Conservation (phyloP, 2,329 filamentous ascomycete species). For the Zalaria sp. region DNA sequence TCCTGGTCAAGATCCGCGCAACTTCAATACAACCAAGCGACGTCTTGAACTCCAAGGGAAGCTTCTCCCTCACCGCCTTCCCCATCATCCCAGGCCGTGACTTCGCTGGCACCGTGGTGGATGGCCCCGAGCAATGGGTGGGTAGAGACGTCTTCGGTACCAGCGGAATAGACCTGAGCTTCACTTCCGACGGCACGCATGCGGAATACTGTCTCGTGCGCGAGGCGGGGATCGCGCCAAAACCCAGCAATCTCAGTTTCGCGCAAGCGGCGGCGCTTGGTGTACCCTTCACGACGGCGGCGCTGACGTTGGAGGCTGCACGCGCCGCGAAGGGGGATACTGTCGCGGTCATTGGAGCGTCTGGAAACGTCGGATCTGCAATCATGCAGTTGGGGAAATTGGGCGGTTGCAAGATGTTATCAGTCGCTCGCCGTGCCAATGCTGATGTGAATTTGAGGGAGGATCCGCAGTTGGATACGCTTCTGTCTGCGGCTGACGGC, state of each 20-base stretch:
- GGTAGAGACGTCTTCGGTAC: slow-evolving; percentile 18
- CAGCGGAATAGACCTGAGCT: slow-evolving; percentile 13
- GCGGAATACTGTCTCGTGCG: slow-evolving; percentile 14
- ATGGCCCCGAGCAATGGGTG: slow-evolving; percentile 7
- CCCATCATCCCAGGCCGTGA: slow-evolving; percentile 18
- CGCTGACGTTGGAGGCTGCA: slow-evolving; percentile 11
- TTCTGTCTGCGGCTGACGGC: slow-evolving; percentile 6
- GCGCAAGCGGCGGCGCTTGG: slow-evolving; percentile 16
- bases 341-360: slow-evolving; percentile 17
- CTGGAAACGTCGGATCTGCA: slow-evolving; percentile 15
- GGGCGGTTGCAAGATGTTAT: slow-evolving; percentile 14
- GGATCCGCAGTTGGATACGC: slow-evolving; percentile 5
- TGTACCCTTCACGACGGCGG: slow-evolving; percentile 16
- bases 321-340: slow-evolving; percentile 8
- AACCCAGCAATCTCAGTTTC: slow-evolving; percentile 10
- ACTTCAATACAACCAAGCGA: slow-evolving; percentile 17
- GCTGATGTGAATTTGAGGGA: slow-evolving; percentile 9
- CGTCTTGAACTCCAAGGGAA: slow-evolving; percentile 14
- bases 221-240: slow-evolving; percentile 9
- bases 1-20: slow-evolving; percentile 15
- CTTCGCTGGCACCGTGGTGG: slow-evolving; percentile 15
- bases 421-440: slow-evolving; percentile 10
- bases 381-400: slow-evolving; percentile 12
- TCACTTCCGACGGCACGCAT: slow-evolving; percentile 14
- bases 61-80: slow-evolving; percentile 13